A percentile compares a stretch with the other conserved stretches of the same genome.
phyloP scores from a whole-genome alignment of 352 stramenopile species.

The Elongisporangium anandrum region DNA sequence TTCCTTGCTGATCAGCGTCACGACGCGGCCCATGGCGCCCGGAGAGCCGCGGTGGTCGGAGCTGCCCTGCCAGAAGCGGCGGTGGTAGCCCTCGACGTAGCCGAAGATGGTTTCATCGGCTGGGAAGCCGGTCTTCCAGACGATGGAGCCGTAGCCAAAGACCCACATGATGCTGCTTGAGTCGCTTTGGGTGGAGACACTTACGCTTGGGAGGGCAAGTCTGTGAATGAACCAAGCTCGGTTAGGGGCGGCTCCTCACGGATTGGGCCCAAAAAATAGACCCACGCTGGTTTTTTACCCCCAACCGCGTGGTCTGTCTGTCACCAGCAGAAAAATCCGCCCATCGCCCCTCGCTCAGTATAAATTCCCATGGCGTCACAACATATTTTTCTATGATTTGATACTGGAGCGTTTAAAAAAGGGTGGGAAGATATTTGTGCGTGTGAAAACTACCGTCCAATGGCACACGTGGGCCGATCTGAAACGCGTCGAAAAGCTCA shows the following conservation, averaged over 20 bases:
- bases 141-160: slow-evolving; percentile 82
- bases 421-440: slow-evolving; percentile 1
- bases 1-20: slow-evolving; percentile 80
- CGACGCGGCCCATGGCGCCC: slow-evolving; percentile 72
- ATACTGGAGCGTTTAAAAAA: background rate
- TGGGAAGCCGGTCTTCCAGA: slow-evolving; percentile 75
- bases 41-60: slow-evolving; percentile 82
- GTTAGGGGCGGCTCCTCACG: background rate
- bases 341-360: background rate
- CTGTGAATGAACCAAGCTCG: background rate
- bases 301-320: background rate
- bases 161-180: slow-evolving; percentile 58
- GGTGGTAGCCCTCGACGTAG: slow-evolving; percentile 82
- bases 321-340: background rate
- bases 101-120: slow-evolving; percentile 62
- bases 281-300: background rate
- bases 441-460: slow-evolving; percentile 1
- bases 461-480: background rate
- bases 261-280: background rate
- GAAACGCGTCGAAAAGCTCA: slow-evolving; percentile 1
- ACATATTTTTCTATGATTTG: background rate
- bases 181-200: too few relatives aligned
- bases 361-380: background rate
- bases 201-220: background rate
- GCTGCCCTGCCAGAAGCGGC: slow-evolving; percentile 88